Evolutionary conservation across 179 eudicot genomes (phyloP).

Genomic region (Monotropa hypopitys): DNA sequence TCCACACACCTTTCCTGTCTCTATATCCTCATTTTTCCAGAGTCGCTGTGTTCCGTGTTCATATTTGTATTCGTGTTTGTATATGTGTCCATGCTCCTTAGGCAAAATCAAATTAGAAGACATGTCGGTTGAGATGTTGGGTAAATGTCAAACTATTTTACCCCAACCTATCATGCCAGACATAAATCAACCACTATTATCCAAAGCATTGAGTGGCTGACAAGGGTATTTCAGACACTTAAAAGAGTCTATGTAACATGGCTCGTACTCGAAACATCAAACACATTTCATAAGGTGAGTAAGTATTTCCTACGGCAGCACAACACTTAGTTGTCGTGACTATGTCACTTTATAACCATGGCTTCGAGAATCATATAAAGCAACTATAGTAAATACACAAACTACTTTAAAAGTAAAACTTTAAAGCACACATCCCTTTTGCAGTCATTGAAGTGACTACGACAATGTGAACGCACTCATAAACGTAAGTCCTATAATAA

Average conservation of each 20-base stretch:
- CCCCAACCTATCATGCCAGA: neutral
- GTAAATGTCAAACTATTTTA: neutral
- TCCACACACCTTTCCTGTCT: neutral
- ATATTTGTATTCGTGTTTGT: neutral
- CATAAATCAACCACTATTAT: neutral
- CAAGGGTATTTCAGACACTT: neutral
- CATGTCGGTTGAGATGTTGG: neutral
- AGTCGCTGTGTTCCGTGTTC: neutral
- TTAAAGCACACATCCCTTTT: neutral
- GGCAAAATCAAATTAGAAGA: neutral
- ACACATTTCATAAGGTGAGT: neutral
- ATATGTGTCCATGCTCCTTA: neutral
- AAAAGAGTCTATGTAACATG: neutral
- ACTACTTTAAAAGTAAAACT: neutral
- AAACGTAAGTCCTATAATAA: neutral
- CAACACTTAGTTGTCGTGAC: neutral
- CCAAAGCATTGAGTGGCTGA: neutral
- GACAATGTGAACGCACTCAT: neutral
- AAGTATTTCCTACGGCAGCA: neutral
- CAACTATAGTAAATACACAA: neutral
- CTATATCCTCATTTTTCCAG: neutral
- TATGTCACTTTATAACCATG: neutral
- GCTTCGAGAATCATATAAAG: neutral
- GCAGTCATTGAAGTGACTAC: neutral
- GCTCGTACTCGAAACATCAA: neutral